Evolutionary conservation across 2,329 filamentous ascomycete genomes (phyloP), one percentile per base, ranked within the genome.

Genomic region (Zymoseptoria ardabiliae): DNA sequence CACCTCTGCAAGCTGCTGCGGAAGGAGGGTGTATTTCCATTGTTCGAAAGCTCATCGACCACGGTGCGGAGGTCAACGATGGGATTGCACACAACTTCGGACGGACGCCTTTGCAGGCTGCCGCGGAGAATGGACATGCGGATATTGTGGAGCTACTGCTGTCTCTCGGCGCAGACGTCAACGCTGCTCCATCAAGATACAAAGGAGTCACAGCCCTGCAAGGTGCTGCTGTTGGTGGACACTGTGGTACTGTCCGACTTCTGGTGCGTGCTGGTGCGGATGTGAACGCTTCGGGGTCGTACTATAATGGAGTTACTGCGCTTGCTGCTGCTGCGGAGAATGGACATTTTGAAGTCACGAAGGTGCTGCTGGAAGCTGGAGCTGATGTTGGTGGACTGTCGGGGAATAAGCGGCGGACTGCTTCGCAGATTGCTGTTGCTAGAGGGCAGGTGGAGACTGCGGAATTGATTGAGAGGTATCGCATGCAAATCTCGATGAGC

Each of bases 1-100:
- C 65, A 11, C 59, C 65, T 6, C 53, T 68, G 10, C 64, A 68
- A 48, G 61, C 62, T 25, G 66, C 67, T 9, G 58, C 64, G 3
- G 64, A 65, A 53, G 58, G 58, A 1, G 65, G 66, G 1, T 53
- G 60, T 50, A 9, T 61, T 6, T 35, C 54, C 17, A 56, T 69
- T 11, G 59, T 65, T 3, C 17, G 60, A 13, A 4, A 30, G 41
- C 54, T 68, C 6, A 19, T 68, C 5, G 58, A 61, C 8, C 35
- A 21, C 45, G 61, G 59, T 30, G 67, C 65, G 1, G 28, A 57
- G 19, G 61, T 64, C 13, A 62, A 65, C 19, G 63, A 45, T 7
- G 30, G 55, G 1, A 50, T 35, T 9, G 64, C 62, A 22, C 55
- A 61, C 10, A 48, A 62, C 50, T 58, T 52, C 50, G 65, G 66